Evolutionary conservation across 2,329 filamentous ascomycete genomes (phyloP).

Genomic region (Pleurostoma richardsiae): DNA sequence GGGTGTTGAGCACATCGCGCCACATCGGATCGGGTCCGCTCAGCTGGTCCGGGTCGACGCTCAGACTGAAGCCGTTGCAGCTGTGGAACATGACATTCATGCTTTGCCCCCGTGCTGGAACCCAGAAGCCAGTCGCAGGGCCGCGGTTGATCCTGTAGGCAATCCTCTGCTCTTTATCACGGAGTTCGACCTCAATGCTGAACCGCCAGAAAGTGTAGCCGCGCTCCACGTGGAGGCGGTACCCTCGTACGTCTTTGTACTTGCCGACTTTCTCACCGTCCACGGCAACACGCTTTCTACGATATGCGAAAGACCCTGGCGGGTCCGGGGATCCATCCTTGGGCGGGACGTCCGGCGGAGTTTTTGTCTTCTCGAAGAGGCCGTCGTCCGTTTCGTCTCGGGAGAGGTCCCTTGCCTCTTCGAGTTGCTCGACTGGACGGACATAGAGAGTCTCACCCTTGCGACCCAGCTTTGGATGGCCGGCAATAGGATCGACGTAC

Average conservation of each 20-base stretch:
- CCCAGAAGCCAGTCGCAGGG: constrained; percentile 88
- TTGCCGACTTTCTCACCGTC: constrained; percentile 80
- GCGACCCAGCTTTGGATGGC: constrained; percentile 78
- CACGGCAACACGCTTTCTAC: constrained; percentile 44
- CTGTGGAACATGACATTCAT: constrained; percentile 99
- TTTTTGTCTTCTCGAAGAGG: constrained; percentile 68
- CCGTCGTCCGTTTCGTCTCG: constrained; percentile 74
- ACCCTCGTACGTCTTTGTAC: constrained; percentile 77
- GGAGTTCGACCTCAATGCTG: constrained; percentile 87
- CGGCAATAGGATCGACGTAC: constrained; percentile 85
- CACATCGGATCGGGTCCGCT: constrained; percentile 94
- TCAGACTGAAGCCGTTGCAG: constrained; percentile 90
- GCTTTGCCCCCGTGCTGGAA: constrained; percentile 73
- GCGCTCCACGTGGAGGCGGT: constrained; percentile 76
- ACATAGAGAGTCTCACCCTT: constrained; percentile 85
- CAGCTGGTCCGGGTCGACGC: constrained; percentile 71
- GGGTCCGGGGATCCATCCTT: constrained; percentile 39
- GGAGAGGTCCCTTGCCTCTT: constrained; percentile 74
- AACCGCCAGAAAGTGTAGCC: constrained; percentile 97
- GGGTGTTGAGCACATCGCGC: constrained; percentile 90
- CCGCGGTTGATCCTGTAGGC: constrained; percentile 95
- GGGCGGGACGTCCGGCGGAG: constrained; percentile 39
- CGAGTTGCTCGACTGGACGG: constrained; percentile 79
- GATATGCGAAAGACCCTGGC: constrained; percentile 48
- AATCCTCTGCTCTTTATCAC: constrained; percentile 72